Base-by-base conservation (phyloP, 768 basidiomycete species). In the Neoboletus magnificus region DNA sequence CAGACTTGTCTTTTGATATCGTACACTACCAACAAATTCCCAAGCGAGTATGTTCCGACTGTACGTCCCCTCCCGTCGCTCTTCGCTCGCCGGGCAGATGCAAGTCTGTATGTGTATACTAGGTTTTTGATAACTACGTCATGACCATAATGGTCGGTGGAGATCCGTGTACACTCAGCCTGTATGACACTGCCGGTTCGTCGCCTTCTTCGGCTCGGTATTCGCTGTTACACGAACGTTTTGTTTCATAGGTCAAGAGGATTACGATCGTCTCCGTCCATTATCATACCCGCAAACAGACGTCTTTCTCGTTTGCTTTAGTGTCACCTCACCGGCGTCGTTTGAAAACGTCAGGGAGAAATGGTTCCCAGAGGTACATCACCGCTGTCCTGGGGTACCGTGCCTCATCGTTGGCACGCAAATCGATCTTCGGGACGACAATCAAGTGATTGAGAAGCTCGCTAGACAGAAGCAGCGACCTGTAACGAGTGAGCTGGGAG, bases 331-430 rank as follows among this genome's bases (percentile, higher is more conserved):
- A 11, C 97, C 96, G 4, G 96, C 97, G 29, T 96, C 93, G 46
- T 99, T 98, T 70, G 97, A 99, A 76, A 98, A 99, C 88, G 96
- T 99, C 68, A 98, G 97, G 83, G 97, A 99, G 77, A 99, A 99
- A 73, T 99, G 97, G 97, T 97, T 98, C 83, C 97, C 97, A 5
- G 97, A 99, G 78, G 96, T 99, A 51, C 95, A 95, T 72, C 97
- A 98, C 72, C 97, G 98, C 70, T 99, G 97, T 81, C 97, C 97
- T 16, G 96, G 97, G 47, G 96, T 98, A 54, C 95, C 96, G 62
- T 98, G 96, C 82, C 85, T 99, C 67, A 98, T 99, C 68, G 96
- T 99, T 54, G 97, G 97, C 62, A 99, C 97, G 46, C 97, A 99
- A 77, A 81, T 97, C 70, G 97, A 99, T 82, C 74, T 99, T 74